A percentile compares a stretch with the other conserved stretches of the same genome.
Evolutionary conservation across 495 filamentous ascomycete genomes (phyloP).

Genomic region (Penicillium odoratum): DNA sequence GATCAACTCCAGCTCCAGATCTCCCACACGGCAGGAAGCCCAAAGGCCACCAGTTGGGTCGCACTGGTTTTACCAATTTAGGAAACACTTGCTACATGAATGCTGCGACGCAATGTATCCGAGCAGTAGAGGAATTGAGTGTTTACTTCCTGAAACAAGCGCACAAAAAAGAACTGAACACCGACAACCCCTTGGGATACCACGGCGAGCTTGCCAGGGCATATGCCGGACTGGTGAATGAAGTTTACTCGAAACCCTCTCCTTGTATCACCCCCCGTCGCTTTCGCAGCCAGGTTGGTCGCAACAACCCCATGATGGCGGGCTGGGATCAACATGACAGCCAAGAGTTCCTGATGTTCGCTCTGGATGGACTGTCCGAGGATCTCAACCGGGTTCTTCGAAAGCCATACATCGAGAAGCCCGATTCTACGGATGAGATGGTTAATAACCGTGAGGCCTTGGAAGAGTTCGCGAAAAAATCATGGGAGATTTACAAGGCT

Average conservation of each 20-base stretch:
- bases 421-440: constrained; percentile 97
- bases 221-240: constrained; percentile 71
- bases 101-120: constrained; percentile 89
- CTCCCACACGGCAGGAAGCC: constrained; percentile 65
- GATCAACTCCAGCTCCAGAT: constrained; percentile 61
- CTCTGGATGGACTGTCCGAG: constrained; percentile 92
- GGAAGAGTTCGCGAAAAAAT: constrained; percentile 76
- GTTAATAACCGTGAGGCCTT: constrained; percentile 77
- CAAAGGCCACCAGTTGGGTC: constrained; percentile 51
- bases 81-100: constrained; percentile 99
- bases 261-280: constrained; percentile 67
- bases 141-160: constrained; percentile 76
- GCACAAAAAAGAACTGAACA: constrained; percentile 78
- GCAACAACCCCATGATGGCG: constrained; percentile 79
- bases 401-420: constrained; percentile 97
- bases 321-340: constrained; percentile 97
- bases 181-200: constrained; percentile 78
- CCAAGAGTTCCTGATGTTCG: constrained; percentile 95
- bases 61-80: constrained; percentile 79
- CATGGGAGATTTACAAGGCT: constrained; percentile 87
- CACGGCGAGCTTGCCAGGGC: constrained; percentile 78
- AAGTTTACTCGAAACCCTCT: constrained; percentile 62
- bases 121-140: constrained; percentile 87
- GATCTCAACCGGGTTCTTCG: constrained; percentile 91
- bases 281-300: constrained; percentile 80